Evolutionary conservation across 192 early-diverging fungal species (phyloP).

Genomic region (Backusella tuberculispora): DNA sequence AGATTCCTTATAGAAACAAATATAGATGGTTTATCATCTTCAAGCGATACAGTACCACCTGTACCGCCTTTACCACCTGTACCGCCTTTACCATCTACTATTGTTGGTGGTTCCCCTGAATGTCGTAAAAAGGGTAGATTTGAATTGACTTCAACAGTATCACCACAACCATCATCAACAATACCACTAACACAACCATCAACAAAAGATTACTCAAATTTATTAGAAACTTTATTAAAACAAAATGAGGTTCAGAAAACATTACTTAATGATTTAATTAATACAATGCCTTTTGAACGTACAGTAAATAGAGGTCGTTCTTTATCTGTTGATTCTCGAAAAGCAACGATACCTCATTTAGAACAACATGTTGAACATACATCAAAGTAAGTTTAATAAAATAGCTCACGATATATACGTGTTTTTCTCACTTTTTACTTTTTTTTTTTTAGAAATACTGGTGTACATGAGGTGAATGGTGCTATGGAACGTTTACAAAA

Average conservation of each 20-base stretch:
- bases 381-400: neutral
- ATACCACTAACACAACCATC: neutral
- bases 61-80: neutral
- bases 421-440: neutral
- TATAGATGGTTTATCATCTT: neutral
- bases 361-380: slow-evolving; percentile 4
- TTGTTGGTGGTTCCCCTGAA: slow-evolving; percentile 19
- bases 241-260: slow-evolving; percentile 55
- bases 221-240: slow-evolving; percentile 48
- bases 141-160: slow-evolving; percentile 28
- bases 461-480: neutral
- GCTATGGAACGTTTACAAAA: slow-evolving; percentile 20
- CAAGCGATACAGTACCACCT: neutral
- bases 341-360: neutral
- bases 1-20: slow-evolving; percentile 17
- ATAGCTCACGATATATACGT: neutral
- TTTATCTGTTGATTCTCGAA: slow-evolving; percentile 12
- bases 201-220: slow-evolving; percentile 2
- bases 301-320: neutral
- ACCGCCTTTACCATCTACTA: neutral
- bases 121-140: slow-evolving; percentile 39
- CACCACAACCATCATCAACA: neutral
- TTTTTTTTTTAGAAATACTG: neutral
- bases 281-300: neutral
- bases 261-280: slow-evolving; percentile 41